Evolutionary conservation across 495 filamentous ascomycete genomes (phyloP).

Genomic region (Chlorociboria aeruginascens): DNA sequence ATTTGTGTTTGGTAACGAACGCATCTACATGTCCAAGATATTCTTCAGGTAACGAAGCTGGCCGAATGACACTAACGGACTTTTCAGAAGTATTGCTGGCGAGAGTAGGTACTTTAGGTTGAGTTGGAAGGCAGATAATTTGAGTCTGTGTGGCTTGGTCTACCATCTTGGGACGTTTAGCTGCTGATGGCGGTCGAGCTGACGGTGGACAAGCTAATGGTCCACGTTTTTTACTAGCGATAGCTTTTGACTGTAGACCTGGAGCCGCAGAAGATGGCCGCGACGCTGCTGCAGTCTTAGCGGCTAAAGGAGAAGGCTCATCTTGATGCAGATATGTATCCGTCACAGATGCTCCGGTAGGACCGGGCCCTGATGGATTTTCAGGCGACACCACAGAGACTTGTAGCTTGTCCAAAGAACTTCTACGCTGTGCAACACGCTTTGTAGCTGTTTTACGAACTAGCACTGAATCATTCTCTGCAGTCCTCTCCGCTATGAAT

Average conservation of each 20-base stretch:
- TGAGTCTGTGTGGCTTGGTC: slow-evolving; percentile 19
- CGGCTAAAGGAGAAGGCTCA: slow-evolving; percentile 9
- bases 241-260: slow-evolving; percentile 10
- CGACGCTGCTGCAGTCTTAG: slow-evolving; percentile 7
- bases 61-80: not conserved
- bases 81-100: not conserved
- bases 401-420: not conserved
- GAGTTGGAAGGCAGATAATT: not conserved
- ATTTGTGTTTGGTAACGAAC: slow-evolving; percentile 12
- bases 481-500: not conserved
- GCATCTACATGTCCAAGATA: slow-evolving; percentile 13
- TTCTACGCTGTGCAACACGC: slow-evolving; percentile 6
- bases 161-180: slow-evolving; percentile 17
- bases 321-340: not conserved
- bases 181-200: slow-evolving; percentile 3
- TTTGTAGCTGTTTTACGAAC: slow-evolving; percentile 9
- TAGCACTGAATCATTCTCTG: not conserved
- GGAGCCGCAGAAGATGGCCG: slow-evolving; percentile 6
- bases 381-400: not conserved
- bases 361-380: not conserved
- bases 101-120: not conserved
- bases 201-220: slow-evolving; percentile 5
- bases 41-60: slow-evolving; percentile 6
- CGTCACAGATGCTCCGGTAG: not conserved
- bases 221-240: slow-evolving; percentile 9